A percentile compares a stretch with the other conserved stretches of the same genome.
Evolutionary conservation across 768 basidiomycete genomes (phyloP).

Genomic region (Boletus vermiculosoides): DNA sequence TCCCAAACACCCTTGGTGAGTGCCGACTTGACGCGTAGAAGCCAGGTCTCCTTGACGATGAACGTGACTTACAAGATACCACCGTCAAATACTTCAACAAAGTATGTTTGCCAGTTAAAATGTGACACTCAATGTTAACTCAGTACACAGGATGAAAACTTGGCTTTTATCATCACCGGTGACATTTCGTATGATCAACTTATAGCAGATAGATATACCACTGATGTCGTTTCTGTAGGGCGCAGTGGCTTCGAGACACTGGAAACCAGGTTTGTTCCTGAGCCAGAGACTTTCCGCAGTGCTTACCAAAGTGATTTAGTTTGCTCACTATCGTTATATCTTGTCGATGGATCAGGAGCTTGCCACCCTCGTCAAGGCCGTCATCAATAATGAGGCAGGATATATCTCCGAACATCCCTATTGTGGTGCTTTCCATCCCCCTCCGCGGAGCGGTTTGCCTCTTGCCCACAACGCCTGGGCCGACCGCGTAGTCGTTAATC

Average conservation of each 20-base stretch:
- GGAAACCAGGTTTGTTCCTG: conserved; percentile 59
- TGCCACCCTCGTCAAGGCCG: conserved; percentile 68
- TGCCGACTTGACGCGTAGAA: background rate
- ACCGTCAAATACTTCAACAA: conserved; percentile 74
- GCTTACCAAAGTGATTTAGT: conserved; percentile 38
- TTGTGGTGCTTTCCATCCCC: conserved; percentile 81
- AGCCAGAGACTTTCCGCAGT: background rate
- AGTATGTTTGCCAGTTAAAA: conserved; percentile 32
- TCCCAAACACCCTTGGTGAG: conserved; percentile 77
- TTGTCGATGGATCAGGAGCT: conserved; percentile 57
- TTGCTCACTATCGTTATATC: conserved; percentile 66
- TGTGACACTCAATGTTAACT: conserved; percentile 3
- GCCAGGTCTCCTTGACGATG: background rate
- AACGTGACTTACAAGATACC: conserved; percentile 49
- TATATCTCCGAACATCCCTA: conserved; percentile 74
- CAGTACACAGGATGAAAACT: conserved; percentile 52
- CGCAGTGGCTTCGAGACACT: conserved; percentile 83
- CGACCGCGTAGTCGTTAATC: conserved; percentile 66
- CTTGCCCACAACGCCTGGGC: conserved; percentile 70
- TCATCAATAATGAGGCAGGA: conserved; percentile 77
- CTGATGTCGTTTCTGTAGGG: conserved; percentile 40
- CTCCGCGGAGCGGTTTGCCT: conserved; percentile 65
- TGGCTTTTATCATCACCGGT: conserved; percentile 81
- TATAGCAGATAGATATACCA: background rate
- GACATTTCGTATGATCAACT: conserved; percentile 65